Conservation (phyloP, 495 filamentous ascomycete species). For the Pyrenula massariospora region DNA sequence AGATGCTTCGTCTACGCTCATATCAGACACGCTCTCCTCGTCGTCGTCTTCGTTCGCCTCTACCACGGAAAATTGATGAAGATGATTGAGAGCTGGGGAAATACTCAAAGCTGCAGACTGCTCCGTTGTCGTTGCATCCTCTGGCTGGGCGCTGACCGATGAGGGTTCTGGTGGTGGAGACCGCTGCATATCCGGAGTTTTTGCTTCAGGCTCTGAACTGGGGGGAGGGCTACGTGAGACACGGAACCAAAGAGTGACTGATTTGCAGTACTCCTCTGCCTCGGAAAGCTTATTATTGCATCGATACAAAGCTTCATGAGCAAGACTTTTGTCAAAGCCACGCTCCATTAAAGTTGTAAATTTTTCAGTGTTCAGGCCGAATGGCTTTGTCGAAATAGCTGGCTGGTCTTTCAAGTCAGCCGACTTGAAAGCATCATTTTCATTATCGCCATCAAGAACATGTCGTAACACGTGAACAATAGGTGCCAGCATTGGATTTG, state of each 20-base stretch:
- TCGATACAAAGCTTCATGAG: slow-evolving; percentile 69
- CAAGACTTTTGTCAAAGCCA: slow-evolving; percentile 45
- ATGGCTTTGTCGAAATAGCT: slow-evolving; percentile 24
- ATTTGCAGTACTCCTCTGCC: slow-evolving; percentile 65
- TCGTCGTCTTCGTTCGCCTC: slow-evolving; percentile 13
- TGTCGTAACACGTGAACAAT: slow-evolving; percentile 74
- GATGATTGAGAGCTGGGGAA: neutral
- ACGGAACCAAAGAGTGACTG: slow-evolving; percentile 23
- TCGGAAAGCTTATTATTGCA: slow-evolving; percentile 52
- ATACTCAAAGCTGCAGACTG: neutral
- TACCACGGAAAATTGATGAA: neutral
- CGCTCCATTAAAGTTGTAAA: slow-evolving; percentile 27
- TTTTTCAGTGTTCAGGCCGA: slow-evolving; percentile 36
- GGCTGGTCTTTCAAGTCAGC: slow-evolving; percentile 14
- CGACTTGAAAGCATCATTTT: slow-evolving; percentile 45
- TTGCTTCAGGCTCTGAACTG: slow-evolving; percentile 38
- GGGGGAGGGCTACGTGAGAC: slow-evolving; percentile 51
- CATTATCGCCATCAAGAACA: slow-evolving; percentile 65
- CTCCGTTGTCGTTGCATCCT: neutral
- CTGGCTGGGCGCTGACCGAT: slow-evolving; percentile 2
- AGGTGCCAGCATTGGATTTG: slow-evolving; percentile 62
- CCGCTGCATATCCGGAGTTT: slow-evolving; percentile 6
- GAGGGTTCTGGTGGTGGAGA: slow-evolving; percentile 8
- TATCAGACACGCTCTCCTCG: slow-evolving; percentile 1
- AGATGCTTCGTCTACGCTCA: neutral